These are phyloP conservation scores for Cucumis cinereus DNA, from an alignment of 306 rosid species.

Conservation along the genomic window DNA sequence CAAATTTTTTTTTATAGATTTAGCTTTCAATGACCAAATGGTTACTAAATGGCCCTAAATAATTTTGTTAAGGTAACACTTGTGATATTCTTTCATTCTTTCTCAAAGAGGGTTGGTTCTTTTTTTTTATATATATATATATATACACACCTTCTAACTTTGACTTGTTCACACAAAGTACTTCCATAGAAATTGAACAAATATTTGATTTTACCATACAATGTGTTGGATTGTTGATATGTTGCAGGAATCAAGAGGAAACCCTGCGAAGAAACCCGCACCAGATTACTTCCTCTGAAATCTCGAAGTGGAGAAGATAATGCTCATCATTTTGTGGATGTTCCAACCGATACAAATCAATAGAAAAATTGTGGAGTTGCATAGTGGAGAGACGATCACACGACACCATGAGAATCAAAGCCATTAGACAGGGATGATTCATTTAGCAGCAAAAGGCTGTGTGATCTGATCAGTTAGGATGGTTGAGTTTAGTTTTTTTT, in stretches of 20 bases:
- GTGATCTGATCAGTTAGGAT: conserved; percentile 10
- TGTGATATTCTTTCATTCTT: too few species aligned
- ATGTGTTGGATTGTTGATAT: neutral
- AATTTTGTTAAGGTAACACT: neutral
- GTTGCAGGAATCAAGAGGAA: conserved; percentile 81
- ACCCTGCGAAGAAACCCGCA: conserved; percentile 84
- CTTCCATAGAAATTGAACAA: neutral
- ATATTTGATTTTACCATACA: neutral
- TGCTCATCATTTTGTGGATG: conserved; percentile 9
- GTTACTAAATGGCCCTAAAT: too few species aligned
- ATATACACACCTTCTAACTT: too few species aligned
- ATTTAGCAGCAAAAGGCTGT: conserved; percentile 20
- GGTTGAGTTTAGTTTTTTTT: conserved; percentile 28
- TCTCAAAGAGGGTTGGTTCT: too few species aligned
- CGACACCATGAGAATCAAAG: neutral
- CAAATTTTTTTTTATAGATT: too few species aligned
- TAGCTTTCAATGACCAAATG: too few species aligned
- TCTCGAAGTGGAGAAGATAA: neutral
- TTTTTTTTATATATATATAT: too few species aligned
- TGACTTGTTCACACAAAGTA: neutral
- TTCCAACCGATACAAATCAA: conserved; percentile 21
- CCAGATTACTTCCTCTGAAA: conserved; percentile 88
- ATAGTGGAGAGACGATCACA: conserved; percentile 14
- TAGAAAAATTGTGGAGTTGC: conserved; percentile 9
- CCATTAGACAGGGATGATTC: conserved; percentile 15